Percentiles rank a stretch among this genome's conserved stretches.
Evolutionary conservation across 2,329 filamentous ascomycete species (phyloP).

Genomic region (Aureobasidium sp.): DNA sequence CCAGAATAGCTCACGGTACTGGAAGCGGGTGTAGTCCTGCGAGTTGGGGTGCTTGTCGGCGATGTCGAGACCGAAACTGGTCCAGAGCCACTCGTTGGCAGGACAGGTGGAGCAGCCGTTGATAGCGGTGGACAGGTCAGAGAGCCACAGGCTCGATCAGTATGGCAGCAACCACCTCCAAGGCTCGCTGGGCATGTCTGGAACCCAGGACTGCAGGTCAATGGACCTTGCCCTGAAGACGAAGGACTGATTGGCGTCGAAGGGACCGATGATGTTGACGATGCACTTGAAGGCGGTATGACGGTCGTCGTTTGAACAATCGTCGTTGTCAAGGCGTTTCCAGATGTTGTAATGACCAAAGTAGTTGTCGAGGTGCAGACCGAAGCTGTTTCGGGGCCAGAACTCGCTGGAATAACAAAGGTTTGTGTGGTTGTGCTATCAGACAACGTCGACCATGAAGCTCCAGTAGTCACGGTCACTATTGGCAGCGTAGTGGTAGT

Average conservation of each 20-base stretch:
- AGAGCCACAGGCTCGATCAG: conserved; percentile 38
- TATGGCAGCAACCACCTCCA: conserved; percentile 45
- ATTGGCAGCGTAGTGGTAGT: conserved; percentile 23
- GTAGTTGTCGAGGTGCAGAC: conserved; percentile 25
- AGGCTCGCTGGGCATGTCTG: conserved; percentile 40
- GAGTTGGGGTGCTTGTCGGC: conserved; percentile 16
- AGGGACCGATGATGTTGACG: background rate
- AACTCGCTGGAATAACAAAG: conserved; percentile 16
- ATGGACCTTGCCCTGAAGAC: conserved; percentile 10
- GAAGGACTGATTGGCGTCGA: conserved; percentile 13
- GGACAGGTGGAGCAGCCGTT: conserved; percentile 23
- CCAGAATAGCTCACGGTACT: conserved; percentile 27
- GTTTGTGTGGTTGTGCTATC: conserved; percentile 9
- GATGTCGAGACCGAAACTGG: conserved; percentile 26
- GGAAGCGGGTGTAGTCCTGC: conserved; percentile 8
- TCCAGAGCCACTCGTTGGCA: conserved; percentile 36
- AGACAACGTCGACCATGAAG: conserved; percentile 3
- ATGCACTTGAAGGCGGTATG: conserved; percentile 1
- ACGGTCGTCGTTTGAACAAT: conserved; percentile 16
- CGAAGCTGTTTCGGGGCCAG: conserved; percentile 19
- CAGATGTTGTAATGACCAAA: conserved; percentile 15
- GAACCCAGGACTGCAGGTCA: conserved; percentile 38
- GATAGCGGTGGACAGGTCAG: conserved; percentile 3
- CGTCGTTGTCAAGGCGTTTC: conserved; percentile 16
- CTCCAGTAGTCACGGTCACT: conserved; percentile 17